phyloP scores from a whole-genome alignment of 441 rosid genomes.

The Gossypium schwendimanii region DNA sequence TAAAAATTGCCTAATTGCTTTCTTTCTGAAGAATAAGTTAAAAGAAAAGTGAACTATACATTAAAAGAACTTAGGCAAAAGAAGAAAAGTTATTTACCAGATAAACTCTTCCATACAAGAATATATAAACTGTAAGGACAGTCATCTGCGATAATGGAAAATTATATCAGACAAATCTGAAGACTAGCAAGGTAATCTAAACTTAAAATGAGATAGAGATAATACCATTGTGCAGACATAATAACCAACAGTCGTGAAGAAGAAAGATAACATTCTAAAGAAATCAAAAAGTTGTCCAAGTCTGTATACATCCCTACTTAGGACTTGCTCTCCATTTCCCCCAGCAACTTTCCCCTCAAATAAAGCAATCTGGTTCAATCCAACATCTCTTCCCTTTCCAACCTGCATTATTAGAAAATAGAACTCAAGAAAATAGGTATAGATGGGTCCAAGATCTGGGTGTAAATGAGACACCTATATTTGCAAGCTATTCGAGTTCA shows the following conservation, averaged over 20 bases:
- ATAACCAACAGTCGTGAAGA: conserved; percentile 87
- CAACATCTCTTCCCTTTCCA: conserved; percentile 98
- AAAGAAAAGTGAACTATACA: not conserved
- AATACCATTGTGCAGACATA: conserved; percentile 92
- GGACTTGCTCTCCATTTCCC: conserved; percentile 98
- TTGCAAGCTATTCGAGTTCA: too few relatives aligned
- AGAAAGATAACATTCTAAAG: conserved; percentile 95
- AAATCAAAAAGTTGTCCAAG: conserved; percentile 94
- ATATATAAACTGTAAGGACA: conserved; percentile 79
- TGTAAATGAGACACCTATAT: too few relatives aligned
- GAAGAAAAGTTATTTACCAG: conserved; percentile 51
- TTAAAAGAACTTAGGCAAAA: not conserved
- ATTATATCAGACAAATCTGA: conserved; percentile 16
- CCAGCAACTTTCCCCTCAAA: conserved; percentile 98
- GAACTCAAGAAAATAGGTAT: conserved; percentile 15
- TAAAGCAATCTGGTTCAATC: conserved; percentile 91
- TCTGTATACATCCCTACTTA: conserved; percentile 89
- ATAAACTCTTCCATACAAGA: conserved; percentile 83
- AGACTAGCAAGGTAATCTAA: conserved; percentile 16
- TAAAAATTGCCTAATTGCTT: not conserved
- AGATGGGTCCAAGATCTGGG: not conserved
- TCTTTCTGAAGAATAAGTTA: not conserved
- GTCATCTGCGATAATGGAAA: conserved; percentile 71
- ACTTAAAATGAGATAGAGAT: conserved; percentile 1
- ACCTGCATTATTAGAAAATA: conserved; percentile 42